These are phyloP conservation scores for Volvox reticuliferus DNA, from an alignment of 139 green algal genomes.

Conservation along the genomic window DNA sequence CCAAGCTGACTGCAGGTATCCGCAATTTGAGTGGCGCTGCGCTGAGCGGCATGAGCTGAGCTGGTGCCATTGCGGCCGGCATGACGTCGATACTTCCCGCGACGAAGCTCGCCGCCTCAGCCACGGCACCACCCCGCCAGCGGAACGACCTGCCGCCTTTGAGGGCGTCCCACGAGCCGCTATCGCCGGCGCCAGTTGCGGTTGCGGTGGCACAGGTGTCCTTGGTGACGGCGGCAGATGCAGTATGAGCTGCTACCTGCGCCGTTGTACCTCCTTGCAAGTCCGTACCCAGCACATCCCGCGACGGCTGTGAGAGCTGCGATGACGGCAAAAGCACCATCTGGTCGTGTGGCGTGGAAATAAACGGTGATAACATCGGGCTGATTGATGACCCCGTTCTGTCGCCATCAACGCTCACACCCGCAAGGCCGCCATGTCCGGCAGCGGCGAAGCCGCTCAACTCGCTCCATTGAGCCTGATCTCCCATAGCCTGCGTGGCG, in stretches of 20 bases:
- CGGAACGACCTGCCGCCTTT: not conserved
- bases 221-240: not conserved
- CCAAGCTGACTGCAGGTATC: too few species aligned
- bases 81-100: not conserved
- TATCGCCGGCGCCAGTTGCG: not conserved
- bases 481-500: too few species aligned
- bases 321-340: too few species aligned
- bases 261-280: too few species aligned
- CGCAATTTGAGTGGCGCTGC: not conserved
- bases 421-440: too few species aligned
- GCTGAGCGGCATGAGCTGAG: not conserved
- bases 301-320: too few species aligned
- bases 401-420: too few species aligned
- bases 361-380: slow-evolving; percentile 3
- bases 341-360: not conserved
- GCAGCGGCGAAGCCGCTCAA: too few species aligned
- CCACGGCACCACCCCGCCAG: not conserved
- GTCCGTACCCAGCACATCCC: too few species aligned
- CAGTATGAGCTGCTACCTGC: too few species aligned
- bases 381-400: not conserved
- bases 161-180: not conserved
- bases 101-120: not conserved
- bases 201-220: not conserved
- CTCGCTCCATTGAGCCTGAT: too few species aligned
- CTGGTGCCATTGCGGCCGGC: not conserved